Percentiles rank a stretch among this genome's conserved stretches.
Evolutionary conservation across 2,329 filamentous ascomycete genomes (phyloP).

Genomic region (Penicillium crustosum): DNA sequence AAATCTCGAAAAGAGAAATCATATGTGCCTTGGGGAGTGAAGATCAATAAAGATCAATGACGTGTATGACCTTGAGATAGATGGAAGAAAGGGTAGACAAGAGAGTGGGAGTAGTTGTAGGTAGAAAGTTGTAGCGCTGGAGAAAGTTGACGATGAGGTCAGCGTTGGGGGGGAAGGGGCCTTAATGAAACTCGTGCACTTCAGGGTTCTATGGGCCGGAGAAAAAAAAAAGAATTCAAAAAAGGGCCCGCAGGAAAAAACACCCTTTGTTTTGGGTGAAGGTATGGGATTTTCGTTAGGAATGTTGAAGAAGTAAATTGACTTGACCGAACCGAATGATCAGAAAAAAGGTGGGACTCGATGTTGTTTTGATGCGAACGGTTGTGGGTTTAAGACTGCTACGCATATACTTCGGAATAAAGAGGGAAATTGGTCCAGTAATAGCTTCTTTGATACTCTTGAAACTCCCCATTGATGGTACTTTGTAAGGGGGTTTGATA

Average conservation of each 20-base stretch:
- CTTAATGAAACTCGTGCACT: slow-evolving; percentile 8
- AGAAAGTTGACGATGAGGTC: slow-evolving; percentile 26
- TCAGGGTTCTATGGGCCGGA: slow-evolving; percentile 2
- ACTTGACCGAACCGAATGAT: slow-evolving; percentile 1
- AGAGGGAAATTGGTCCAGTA: neutral
- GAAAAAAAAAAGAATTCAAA: slow-evolving; percentile 1
- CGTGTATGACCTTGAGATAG: slow-evolving; percentile 9
- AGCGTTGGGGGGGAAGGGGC: slow-evolving; percentile 13
- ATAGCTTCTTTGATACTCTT: neutral
- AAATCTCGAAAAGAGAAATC: slow-evolving; percentile 9
- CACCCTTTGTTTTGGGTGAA: slow-evolving; percentile 40
- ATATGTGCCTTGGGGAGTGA: slow-evolving; percentile 9
- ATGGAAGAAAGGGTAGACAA: slow-evolving; percentile 20
- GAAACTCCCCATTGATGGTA: neutral
- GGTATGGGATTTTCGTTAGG: slow-evolving; percentile 14
- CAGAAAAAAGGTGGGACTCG: slow-evolving; percentile 11
- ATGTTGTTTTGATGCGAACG: slow-evolving; percentile 21
- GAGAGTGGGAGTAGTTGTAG: slow-evolving; percentile 29
- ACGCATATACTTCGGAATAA: slow-evolving; percentile 1
- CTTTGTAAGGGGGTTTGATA: neutral
- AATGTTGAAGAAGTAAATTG: slow-evolving; percentile 21
- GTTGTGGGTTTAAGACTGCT: neutral
- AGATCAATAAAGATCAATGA: slow-evolving; percentile 6
- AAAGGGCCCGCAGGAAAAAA: slow-evolving; percentile 1
- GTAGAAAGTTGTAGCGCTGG: slow-evolving; percentile 16